Base-by-base conservation (phyloP, 1,139 yeast species). In the Wickerhamiella infanticola region DNA sequence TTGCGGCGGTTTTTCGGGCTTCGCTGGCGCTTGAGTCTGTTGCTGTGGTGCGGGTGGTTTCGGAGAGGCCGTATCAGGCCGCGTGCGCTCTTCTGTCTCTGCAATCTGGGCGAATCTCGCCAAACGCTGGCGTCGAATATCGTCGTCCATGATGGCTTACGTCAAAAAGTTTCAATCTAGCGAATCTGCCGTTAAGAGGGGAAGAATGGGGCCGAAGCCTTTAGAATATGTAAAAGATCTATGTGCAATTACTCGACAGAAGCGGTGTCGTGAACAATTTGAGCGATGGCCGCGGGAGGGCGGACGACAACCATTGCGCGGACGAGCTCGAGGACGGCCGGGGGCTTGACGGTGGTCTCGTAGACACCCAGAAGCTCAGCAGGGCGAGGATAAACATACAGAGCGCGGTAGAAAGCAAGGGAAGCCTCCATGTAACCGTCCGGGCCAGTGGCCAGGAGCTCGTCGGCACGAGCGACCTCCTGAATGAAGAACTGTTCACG, bases 301-400 rank as follows among this genome's bases (percentile, higher is more conserved):
- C 80, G 75, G 56, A 83, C 74, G 46, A 94, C 90, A 62, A 86
- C 79, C 90, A 86, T 80, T 73, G 81, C 75, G 53, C 86, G 81
- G 55, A 88, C 74, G 58, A 79, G 70, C 59, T 85, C 95, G 61
- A 85, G 79, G 48, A 86, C 80, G 46, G 47, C 53, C 42, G 77
- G 79, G 60, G 79, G 80, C 45, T 93, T 88, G 52, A 88, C 77
- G 44, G 88, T 76, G 70, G 81, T 81, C 69, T 88, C 95, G 68
- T 84, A 88, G 58, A 90, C 79, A 42, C 81, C 81, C 62, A 90
- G 73, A 56, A 90, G 75, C 56, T 85, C 95, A 48, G 93, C 81
- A 48, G 97, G 98, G 65, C 82, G 82, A 51, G 98, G 97, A 65
- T 88, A 90, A 44, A 86, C 88, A 36, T 84, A 76, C 61, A 90